Evolutionary conservation across 805 yeast species (phyloP).

Genomic region (Lipomyces anomalus): DNA sequence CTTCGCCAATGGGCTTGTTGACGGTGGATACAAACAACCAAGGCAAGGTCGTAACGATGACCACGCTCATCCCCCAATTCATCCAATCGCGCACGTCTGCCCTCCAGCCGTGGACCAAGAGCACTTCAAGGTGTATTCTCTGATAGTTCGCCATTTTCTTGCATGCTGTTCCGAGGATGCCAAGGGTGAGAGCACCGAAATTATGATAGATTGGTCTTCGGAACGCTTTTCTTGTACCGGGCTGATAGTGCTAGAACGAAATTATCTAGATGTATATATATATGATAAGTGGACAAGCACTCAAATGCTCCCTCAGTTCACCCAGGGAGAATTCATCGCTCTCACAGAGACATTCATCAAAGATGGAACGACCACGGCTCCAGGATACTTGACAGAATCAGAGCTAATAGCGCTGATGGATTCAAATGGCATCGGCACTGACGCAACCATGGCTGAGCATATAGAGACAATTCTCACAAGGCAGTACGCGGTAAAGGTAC

Average conservation of each 20-base stretch:
- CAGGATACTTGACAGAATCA: conserved; percentile 79
- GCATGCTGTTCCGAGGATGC: conserved; percentile 95
- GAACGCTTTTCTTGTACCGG: conserved; percentile 75
- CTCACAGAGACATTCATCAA: conserved; percentile 54
- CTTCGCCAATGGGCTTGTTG: conserved; percentile 48
- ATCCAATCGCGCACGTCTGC: conserved; percentile 53
- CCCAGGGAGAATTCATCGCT: conserved; percentile 50
- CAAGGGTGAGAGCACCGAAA: conserved; percentile 60
- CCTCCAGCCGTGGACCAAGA: conserved; percentile 33
- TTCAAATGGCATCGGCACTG: conserved; percentile 95
- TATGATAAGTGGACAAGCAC: conserved; percentile 70
- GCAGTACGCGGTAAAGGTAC: conserved; percentile 50
- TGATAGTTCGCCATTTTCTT: conserved; percentile 74
- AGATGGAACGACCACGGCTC: conserved; percentile 76
- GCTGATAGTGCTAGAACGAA: conserved; percentile 60
- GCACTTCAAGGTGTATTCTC: conserved; percentile 75
- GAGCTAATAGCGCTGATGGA: conserved; percentile 93
- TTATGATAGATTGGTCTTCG: conserved; percentile 67
- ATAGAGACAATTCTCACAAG: conserved; percentile 71
- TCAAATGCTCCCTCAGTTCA: conserved; percentile 59
- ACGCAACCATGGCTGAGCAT: conserved; percentile 98
- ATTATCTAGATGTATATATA: conserved; percentile 73
- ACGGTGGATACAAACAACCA: conserved; percentile 53
- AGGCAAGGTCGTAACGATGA: conserved; percentile 81
- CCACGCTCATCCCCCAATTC: conserved; percentile 97